Conservation (phyloP, 805 yeast genomes). For the Candida gorgasii region DNA sequence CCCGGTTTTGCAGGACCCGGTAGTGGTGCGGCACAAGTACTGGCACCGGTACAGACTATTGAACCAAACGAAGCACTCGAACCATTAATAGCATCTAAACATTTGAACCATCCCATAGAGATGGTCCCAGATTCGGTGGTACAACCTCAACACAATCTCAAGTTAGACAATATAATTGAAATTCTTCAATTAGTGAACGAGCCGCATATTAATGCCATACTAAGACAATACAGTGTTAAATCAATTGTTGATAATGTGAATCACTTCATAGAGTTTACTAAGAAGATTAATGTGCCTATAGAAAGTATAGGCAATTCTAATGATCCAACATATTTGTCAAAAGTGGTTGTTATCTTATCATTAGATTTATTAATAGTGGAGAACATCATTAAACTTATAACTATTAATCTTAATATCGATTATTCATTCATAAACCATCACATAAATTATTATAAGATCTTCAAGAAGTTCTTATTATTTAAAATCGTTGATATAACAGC, state of each 20-base stretch:
- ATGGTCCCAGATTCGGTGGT: constrained; percentile 15
- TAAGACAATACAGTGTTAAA: constrained; percentile 31
- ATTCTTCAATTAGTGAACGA: constrained; percentile 27
- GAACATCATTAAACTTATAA: constrained; percentile 25
- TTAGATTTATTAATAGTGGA: constrained; percentile 29
- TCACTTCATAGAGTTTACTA: constrained; percentile 24
- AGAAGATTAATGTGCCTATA: constrained; percentile 18
- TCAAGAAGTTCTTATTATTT: constrained; percentile 26
- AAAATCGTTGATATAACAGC: constrained; percentile 30
- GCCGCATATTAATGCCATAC: constrained; percentile 25
- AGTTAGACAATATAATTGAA: constrained; percentile 21
- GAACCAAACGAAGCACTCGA: constrained; percentile 7
- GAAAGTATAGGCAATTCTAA: constrained; percentile 23
- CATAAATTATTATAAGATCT: constrained; percentile 47
- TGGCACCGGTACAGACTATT: neutral
- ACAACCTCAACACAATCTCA: constrained; percentile 6
- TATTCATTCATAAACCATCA: constrained; percentile 46
- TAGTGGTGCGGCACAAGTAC: neutral
- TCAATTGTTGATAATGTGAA: constrained; percentile 23
- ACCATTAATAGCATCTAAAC: constrained; percentile 16
- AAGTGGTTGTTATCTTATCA: constrained; percentile 26
- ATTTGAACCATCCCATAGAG: constrained; percentile 18
- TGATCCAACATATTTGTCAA: constrained; percentile 30
- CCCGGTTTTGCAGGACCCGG: too few relatives aligned
- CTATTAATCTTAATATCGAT: constrained; percentile 33